These are phyloP conservation scores for Stachybotrys elegans DNA, from an alignment of 2,329 filamentous ascomycete species.

Conservation along the genomic window DNA sequence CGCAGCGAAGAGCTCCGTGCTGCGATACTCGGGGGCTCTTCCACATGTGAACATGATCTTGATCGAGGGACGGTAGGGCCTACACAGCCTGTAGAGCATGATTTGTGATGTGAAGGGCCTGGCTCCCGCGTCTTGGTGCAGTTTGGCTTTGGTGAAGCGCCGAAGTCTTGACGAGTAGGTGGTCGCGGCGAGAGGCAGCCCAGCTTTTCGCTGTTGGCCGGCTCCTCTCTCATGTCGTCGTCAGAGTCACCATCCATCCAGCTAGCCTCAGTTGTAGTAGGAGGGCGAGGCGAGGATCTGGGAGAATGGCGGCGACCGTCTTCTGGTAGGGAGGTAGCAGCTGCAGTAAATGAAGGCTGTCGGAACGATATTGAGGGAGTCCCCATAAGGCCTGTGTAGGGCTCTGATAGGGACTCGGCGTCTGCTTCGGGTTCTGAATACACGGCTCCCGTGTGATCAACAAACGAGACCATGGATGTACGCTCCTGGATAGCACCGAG, in stretches of 20 bases:
- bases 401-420: constrained; percentile 23
- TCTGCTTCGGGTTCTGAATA: constrained; percentile 25
- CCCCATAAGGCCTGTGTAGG: constrained; percentile 23
- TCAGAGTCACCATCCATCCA: constrained; percentile 35
- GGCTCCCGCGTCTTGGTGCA: not conserved
- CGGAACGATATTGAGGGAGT: constrained; percentile 26
- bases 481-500: constrained; percentile 31
- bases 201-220: constrained; percentile 9
- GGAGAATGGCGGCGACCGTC: constrained; percentile 20
- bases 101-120: not conserved
- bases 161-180: no score
- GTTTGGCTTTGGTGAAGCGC: not conserved
- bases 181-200: constrained; percentile 23
- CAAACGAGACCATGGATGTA: constrained; percentile 28
- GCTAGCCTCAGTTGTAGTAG: constrained; percentile 20
- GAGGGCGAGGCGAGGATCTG: constrained; percentile 13
- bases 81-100: not conserved
- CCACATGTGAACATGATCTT: no score
- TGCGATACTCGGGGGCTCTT: no score
- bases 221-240: constrained; percentile 17
- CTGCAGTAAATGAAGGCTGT: constrained; percentile 29
- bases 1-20: no score
- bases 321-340: constrained; percentile 30
- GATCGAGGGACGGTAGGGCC: no score
- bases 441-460: constrained; percentile 16